A percentile compares a stretch with the other conserved stretches of the same genome.
Conservation (phyloP, 345 rosid genomes). For the Eucalyptus coolabah region DNA sequence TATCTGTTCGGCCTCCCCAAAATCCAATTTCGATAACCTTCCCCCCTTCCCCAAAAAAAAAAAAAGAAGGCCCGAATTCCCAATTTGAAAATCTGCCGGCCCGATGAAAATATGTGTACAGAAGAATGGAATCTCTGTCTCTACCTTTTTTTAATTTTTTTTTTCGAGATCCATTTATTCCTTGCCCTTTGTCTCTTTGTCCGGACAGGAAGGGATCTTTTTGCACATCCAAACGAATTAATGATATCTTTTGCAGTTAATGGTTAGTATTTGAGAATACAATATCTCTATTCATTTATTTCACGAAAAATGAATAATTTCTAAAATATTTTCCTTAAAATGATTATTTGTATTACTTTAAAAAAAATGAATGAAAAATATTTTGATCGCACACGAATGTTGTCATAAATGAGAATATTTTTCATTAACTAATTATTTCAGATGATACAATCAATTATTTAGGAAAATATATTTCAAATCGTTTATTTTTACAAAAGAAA, state of each 20-base stretch:
- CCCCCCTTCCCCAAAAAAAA: no score
- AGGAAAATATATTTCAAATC: no score
- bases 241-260: no score
- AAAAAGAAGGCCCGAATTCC: neutral
- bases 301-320: no score
- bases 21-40: neutral
- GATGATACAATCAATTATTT: neutral
- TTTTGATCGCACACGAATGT: no score
- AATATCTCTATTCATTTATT: no score
- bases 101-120: neutral
- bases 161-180: neutral
- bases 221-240: neutral
- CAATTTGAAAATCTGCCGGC: neutral
- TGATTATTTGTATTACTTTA: no score
- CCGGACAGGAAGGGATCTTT: neutral
- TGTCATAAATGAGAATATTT: neutral
- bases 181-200: neutral
- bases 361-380: no score
- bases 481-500: no score
- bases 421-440: no score
- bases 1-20: neutral
- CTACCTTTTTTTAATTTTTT: neutral
- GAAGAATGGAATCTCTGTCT: neutral
- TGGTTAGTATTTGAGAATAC: neutral
- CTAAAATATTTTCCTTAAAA: no score